A percentile compares a stretch with the other conserved stretches of the same genome.
Conservation (phyloP, 331 rosid genomes). For the Stylosanthes scabra region DNA sequence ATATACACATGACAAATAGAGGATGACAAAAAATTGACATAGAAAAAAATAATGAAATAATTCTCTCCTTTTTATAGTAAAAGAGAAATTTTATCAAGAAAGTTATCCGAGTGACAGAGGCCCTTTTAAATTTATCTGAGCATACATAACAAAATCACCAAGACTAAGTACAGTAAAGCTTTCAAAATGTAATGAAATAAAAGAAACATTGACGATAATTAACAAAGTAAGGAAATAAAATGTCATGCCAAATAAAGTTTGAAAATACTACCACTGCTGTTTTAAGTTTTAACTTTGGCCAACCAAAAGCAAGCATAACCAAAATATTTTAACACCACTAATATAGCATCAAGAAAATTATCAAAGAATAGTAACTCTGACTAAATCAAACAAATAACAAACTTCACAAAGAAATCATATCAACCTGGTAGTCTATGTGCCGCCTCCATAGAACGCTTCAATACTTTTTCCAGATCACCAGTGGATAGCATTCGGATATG, state of each 20-base stretch:
- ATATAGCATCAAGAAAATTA: conserved; percentile 13
- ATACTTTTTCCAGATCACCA: conserved; percentile 72
- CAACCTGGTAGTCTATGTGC: conserved; percentile 84
- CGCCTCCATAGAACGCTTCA: conserved; percentile 66
- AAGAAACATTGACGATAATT: neutral
- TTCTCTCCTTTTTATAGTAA: conserved; percentile 12
- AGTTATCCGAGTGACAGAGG: too few species aligned
- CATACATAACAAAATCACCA: conserved; percentile 29
- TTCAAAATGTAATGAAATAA: conserved; percentile 12
- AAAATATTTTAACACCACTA: conserved; percentile 13
- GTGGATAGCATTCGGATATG: conserved; percentile 78
- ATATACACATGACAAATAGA: conserved; percentile 2
- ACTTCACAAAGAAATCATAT: conserved; percentile 33
- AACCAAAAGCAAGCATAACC: conserved; percentile 25
- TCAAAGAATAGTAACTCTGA: conserved; percentile 3
- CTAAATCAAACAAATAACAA: conserved; percentile 20
- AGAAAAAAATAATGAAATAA: conserved; percentile 1
- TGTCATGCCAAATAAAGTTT: conserved; percentile 19
- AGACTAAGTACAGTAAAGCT: conserved; percentile 28
- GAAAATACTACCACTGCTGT: conserved; percentile 25
- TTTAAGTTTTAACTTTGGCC: conserved; percentile 17
- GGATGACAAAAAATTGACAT: conserved; percentile 24
- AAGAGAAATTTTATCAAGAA: too few species aligned
- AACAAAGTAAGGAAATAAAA: conserved; percentile 33
- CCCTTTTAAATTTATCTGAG: conserved; percentile 20